phyloP scores from a whole-genome alignment of 306 rosid genomes.

The Quercus robur region DNA sequence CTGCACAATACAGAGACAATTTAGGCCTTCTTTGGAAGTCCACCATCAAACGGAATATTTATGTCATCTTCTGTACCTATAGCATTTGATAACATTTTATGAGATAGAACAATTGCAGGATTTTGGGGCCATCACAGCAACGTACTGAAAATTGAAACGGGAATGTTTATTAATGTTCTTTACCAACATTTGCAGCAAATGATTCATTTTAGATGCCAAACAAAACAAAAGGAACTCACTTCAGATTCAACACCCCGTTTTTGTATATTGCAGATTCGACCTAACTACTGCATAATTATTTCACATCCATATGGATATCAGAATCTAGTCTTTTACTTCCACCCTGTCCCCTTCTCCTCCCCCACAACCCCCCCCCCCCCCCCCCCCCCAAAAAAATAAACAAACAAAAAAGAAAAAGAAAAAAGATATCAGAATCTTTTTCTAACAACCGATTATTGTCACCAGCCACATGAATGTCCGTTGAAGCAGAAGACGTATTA shows the following conservation, averaged over 20 bases:
- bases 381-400: too few relatives aligned
- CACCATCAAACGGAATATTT: neutral
- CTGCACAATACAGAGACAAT: slow-evolving; percentile 33
- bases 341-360: too few relatives aligned
- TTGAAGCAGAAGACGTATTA: neutral
- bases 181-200: neutral
- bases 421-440: neutral
- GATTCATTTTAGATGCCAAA: neutral
- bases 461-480: neutral
- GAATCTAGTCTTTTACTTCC: neutral
- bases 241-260: neutral
- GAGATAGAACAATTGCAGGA: neutral
- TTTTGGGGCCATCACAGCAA: neutral
- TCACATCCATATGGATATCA: neutral
- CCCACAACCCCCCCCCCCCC: rapidly evolving
- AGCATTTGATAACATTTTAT: neutral
- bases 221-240: neutral
- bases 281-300: too few relatives aligned
- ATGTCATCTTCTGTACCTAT: neutral
- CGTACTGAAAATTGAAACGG: neutral
- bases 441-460: neutral
- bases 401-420: neutral
- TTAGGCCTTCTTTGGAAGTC: neutral
- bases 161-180: neutral
- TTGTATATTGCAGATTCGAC: too few relatives aligned